Evolutionary conservation across 306 rosid genomes (phyloP), one percentile per base, ranked within the genome.

Genomic region (Castanea mollissima): DNA sequence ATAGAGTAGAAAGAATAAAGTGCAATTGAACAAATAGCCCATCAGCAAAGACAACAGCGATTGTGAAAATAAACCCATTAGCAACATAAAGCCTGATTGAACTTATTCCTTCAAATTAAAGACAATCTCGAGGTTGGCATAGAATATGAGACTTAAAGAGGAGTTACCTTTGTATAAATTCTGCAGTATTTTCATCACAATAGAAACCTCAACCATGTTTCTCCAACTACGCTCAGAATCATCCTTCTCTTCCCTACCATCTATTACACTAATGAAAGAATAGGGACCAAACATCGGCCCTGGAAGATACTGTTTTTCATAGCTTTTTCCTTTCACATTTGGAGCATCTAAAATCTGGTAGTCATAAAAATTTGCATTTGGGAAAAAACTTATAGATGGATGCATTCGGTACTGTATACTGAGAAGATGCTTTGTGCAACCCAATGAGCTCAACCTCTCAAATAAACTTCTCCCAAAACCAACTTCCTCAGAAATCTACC

Each of bases 401-500:
- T 93, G 94, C 98, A 93, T 93, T 76, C 98, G 79, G 83, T 93
- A 93, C 70, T 93, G 98, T 70, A 84, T 70, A 76, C 84, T 80
- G 55, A 93, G 88, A 69, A 93, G 85, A 79, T 90, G 89, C 59
- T 83, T 90, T 25, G 89, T 71, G 72, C 86, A 86, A 55, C 84
- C 87, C 83, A 83, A 23, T 3, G 60, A 78, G 84, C 83, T 83
- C 31, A 90, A 77, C 80, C 98, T 88, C 78, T 77, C 93, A 82
- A 91, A 93, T 73, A 93, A 81, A 81, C 98, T 93, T 90, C 93
- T 86, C 65, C 93, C 91, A 21, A 91, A 91, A 60, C 91, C 89
- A 82, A 83, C 98, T 79, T 79, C 72, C 6, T 2, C n/a, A 64
- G 90, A 86, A 77, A 91, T 79, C 98, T 93, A 4, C 5, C 7